Evolutionary conservation across 306 rosid genomes (phyloP), one percentile per base, ranked within the genome.

Genomic region (Cucurbita moschata): DNA sequence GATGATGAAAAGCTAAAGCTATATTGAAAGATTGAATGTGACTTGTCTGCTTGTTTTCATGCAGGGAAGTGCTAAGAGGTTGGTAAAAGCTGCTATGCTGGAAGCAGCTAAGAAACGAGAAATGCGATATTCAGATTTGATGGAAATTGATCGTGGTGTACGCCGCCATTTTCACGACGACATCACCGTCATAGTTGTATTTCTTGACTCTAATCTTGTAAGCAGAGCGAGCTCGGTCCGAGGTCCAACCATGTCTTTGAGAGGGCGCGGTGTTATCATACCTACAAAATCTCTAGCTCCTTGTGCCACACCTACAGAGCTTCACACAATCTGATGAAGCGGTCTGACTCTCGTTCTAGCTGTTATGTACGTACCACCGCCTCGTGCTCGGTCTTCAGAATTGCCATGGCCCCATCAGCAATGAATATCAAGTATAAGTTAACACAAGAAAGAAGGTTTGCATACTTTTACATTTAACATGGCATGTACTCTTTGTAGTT

Each of bases 41-140:
- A 68, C 10, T 46, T 14, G 5, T 23, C 19, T 46, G 73, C 56
- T 23, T 21, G 14, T 11, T 51, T 46, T 77, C 44, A 21, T 78
- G 78, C 90, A 91, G 97, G 97, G 97, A 80, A 89, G 86, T 74
- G 97, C 97, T 39, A 82, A 90, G 81, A 87, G 87, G 80, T 87
- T 91, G 66, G 88, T 91, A 78, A 89, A 86, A 86, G 78, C 81
- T 44, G 93, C 97, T 60, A 78, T 89, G 78, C 90, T 76, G 76
- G 97, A 86, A 81, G 97, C 97, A n/a, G 97, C 97, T 7, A 91
- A 89, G 78, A 89, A 91, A 75, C 80, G 97, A 78, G 97, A 91
- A 85, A 91, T 91, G 97, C 87, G 97, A 72, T 91, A 91, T 82
- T 87, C 97, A 2, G 97, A 91, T 76, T 77, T 91, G 85, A 91